These are phyloP conservation scores for Irpex sp. DNA, from an alignment of 1,284 basidiomycete genomes.

Conservation along the genomic window DNA sequence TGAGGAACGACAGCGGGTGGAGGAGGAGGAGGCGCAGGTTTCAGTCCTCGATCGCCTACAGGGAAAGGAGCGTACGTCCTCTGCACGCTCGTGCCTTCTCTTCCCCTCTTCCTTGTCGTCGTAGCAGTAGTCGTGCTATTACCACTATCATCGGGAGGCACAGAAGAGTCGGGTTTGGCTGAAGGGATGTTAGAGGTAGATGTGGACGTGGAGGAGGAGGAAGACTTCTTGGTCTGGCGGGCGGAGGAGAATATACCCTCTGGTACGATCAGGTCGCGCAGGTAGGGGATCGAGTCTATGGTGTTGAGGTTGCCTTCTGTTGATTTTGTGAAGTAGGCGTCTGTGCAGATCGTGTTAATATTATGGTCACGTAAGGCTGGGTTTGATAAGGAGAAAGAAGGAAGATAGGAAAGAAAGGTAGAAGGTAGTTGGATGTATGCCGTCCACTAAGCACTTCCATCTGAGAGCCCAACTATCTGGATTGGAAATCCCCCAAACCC, in stretches of 20 bases:
- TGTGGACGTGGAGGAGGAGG: background rate
- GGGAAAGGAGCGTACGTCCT: conserved; percentile 58
- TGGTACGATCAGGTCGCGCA: conserved; percentile 28
- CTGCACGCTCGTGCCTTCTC: conserved; percentile 19
- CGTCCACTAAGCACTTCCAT: no score
- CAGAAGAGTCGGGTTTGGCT: background rate
- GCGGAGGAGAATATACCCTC: conserved; percentile 37
- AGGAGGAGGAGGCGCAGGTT: conserved; percentile 19
- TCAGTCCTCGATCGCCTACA: conserved; percentile 8
- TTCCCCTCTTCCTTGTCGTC: conserved; percentile 11
- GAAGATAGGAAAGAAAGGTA: no score
- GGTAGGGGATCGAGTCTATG: conserved; percentile 29
- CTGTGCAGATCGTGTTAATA: conserved; percentile 29
- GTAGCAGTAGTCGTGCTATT: conserved; percentile 13
- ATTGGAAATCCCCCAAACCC: no score
- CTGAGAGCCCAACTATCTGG: no score
- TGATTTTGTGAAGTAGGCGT: conserved; percentile 72
- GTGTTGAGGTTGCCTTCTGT: conserved; percentile 30
- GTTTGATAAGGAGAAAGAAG: no score
- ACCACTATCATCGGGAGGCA: conserved; percentile 16
- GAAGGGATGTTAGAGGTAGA: no score
- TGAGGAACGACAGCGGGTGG: conserved; percentile 11
- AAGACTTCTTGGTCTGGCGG: conserved; percentile 15
- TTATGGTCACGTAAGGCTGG: no score
- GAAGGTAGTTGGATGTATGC: no score